Conservation (phyloP, 2,329 filamentous ascomycete species). For the Aspergillus sp. region DNA sequence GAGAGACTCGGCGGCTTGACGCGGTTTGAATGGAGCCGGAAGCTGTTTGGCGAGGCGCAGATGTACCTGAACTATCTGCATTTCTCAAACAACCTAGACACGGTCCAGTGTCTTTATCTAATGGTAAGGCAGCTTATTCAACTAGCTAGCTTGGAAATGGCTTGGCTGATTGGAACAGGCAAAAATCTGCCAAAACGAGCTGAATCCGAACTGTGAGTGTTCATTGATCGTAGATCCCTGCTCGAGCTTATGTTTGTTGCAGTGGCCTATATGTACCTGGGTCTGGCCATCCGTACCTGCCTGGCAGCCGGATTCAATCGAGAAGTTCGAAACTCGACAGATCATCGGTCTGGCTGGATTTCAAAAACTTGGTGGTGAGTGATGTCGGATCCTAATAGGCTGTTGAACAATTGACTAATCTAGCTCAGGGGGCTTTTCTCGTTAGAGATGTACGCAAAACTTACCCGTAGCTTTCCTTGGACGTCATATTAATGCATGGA, state of each 20-base stretch:
- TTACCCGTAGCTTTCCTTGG: too few species aligned
- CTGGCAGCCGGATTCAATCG: constrained; percentile 51
- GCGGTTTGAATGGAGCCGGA: constrained; percentile 49
- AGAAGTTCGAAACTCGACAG: constrained; percentile 35
- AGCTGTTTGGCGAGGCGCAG: constrained; percentile 47
- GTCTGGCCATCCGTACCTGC: constrained; percentile 48
- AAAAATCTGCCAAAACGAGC: constrained; percentile 52
- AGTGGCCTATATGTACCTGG: constrained; percentile 51
- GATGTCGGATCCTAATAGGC: background rate
- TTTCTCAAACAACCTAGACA: constrained; percentile 49
- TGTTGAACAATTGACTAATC: background rate
- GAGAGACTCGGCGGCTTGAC: constrained; percentile 43
- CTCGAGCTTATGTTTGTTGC: constrained; percentile 8
- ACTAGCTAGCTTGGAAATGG: background rate
- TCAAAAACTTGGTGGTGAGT: constrained; percentile 50
- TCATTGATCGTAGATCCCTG: background rate
- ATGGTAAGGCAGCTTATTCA: constrained; percentile 32
- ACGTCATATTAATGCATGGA: background rate
- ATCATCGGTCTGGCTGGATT: constrained; percentile 39
- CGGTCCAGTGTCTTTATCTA: constrained; percentile 50
- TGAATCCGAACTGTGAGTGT: constrained; percentile 47
- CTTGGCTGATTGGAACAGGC: constrained; percentile 29
- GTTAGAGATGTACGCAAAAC: constrained; percentile 41
- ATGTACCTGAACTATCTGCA: constrained; percentile 39
- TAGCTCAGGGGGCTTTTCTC: constrained; percentile 43